Evolutionary conservation across 2,329 filamentous ascomycete species (phyloP).

Genomic region (Colletotrichum siamense): DNA sequence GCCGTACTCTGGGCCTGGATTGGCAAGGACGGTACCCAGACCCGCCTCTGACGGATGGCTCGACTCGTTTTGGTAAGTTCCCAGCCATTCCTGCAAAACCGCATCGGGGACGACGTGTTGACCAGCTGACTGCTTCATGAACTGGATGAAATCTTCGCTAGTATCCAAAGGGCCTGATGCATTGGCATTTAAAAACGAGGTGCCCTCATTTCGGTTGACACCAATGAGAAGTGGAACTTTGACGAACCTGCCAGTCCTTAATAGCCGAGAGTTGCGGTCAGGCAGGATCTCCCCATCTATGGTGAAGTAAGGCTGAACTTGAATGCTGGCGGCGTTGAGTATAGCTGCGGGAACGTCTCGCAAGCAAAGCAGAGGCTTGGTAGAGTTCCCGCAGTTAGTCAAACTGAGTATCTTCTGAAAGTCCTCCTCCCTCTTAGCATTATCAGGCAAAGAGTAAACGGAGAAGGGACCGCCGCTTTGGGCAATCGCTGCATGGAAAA

Average conservation of each 20-base stretch:
- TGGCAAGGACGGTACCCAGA: neutral
- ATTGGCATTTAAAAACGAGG: neutral
- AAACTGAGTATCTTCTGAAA: neutral
- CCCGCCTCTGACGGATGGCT: neutral
- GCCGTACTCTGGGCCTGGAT: neutral
- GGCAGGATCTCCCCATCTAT: neutral
- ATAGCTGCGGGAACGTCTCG: neutral
- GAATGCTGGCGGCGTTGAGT: neutral
- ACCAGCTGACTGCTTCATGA: neutral
- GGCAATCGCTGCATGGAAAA: constrained; percentile 50
- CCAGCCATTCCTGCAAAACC: neutral
- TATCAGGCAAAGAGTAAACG: too few relatives aligned
- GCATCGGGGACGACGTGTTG: neutral
- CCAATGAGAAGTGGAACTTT: neutral
- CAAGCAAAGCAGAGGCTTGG: too few relatives aligned
- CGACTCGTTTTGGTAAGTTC: neutral
- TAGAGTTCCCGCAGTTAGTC: too few relatives aligned
- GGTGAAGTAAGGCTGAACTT: neutral
- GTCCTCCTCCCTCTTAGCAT: neutral
- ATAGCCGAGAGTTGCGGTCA: neutral
- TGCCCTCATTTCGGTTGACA: neutral
- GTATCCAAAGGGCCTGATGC: neutral
- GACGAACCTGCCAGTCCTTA: neutral
- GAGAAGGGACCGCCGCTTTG: neutral
- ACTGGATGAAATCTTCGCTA: neutral